phyloP scores from a whole-genome alignment of 768 basidiomycete genomes.

The Pleurotus giganteus region DNA sequence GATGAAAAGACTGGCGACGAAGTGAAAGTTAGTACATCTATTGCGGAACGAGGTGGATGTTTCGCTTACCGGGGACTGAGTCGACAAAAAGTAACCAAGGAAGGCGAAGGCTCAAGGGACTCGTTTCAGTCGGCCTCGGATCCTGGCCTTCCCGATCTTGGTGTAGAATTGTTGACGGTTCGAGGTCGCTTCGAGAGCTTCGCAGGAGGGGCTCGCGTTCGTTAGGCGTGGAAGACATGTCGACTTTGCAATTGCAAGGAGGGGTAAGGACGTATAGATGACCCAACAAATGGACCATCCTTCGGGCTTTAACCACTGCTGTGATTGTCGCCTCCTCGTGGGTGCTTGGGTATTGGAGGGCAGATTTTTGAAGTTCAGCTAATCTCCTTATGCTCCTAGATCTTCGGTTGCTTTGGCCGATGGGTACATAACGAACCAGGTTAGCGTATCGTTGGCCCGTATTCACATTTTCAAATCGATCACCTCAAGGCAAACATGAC shows the following conservation, averaged over 20 bases:
- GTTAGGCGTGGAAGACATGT: conserved; percentile 9
- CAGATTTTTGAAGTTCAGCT: neutral
- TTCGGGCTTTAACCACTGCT: conserved; percentile 6
- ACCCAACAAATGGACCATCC: neutral
- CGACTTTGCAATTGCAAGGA: neutral
- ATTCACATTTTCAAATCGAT: conserved; percentile 26
- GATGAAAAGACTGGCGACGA: conserved; percentile 68
- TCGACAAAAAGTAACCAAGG: conserved; percentile 50
- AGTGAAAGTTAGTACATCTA: neutral
- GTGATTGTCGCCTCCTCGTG: conserved; percentile 2
- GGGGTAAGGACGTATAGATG: neutral
- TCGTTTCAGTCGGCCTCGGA: conserved; percentile 13
- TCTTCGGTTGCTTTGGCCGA: neutral
- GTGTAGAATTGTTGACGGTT: conserved; percentile 14
- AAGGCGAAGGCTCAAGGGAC: conserved; percentile 30
- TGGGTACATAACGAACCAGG: neutral
- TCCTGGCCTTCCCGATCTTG: neutral
- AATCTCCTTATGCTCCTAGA: conserved; percentile 4
- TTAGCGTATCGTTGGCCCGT: conserved; percentile 20
- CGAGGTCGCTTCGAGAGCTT: neutral
- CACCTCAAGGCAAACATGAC: conserved; percentile 50
- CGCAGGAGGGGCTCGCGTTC: conserved; percentile 19
- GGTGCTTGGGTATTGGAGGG: neutral
- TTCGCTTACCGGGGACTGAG: conserved; percentile 52
- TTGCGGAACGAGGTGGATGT: neutral